These are phyloP conservation scores for Euphorbia peplus DNA, from an alignment of 345 rosid genomes.

Conservation along the genomic window DNA sequence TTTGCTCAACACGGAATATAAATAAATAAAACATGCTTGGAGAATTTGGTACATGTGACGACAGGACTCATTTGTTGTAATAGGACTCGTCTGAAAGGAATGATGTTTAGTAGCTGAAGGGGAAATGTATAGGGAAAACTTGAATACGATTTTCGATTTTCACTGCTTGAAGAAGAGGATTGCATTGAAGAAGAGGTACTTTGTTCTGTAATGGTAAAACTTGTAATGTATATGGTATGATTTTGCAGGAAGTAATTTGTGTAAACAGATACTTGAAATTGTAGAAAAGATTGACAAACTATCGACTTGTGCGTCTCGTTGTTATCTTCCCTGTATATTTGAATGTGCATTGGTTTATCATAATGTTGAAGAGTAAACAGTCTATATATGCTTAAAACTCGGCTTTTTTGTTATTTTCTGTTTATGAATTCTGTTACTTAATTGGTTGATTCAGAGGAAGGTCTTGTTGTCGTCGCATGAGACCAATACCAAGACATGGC, in stretches of 20 bases:
- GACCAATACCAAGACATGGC: constrained; percentile 33
- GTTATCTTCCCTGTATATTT: background rate
- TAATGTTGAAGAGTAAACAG: background rate
- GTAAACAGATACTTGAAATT: background rate
- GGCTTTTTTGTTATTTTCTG: background rate
- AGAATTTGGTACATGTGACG: background rate
- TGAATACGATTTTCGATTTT: background rate
- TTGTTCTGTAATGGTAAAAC: background rate
- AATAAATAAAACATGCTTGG: no score
- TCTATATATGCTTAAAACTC: background rate
- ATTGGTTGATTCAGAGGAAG: constrained; percentile 44
- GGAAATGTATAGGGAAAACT: background rate
- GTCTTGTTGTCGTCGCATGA: constrained; percentile 51
- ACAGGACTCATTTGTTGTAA: background rate
- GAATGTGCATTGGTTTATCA: background rate
- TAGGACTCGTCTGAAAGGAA: background rate
- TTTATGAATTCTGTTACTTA: constrained; percentile 11
- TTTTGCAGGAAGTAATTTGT: background rate
- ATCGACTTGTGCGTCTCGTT: background rate
- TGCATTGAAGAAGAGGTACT: background rate
- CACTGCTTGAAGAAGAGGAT: constrained; percentile 3
- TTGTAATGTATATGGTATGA: background rate
- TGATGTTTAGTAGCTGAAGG: background rate
- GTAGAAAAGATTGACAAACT: background rate
- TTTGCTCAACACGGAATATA: background rate